Evolutionary conservation across 441 rosid species (phyloP).

Genomic region (Erodium moschatum): DNA sequence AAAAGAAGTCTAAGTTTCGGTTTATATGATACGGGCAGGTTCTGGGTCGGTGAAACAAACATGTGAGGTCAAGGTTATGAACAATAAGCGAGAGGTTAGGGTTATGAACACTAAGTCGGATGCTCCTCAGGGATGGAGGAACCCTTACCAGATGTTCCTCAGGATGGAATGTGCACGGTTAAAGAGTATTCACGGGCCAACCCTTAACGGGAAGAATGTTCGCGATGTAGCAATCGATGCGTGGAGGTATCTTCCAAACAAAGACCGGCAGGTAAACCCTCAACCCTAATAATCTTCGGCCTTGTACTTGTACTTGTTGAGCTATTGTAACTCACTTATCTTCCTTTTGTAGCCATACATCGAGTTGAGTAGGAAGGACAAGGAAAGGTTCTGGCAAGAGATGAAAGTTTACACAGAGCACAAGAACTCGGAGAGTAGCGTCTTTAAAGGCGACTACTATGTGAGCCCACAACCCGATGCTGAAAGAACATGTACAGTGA

Average conservation of each 20-base stretch:
- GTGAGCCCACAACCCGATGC: background rate
- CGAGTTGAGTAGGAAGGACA: background rate
- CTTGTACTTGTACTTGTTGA: too few relatives aligned
- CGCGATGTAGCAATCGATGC: background rate
- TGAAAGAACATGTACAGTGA: background rate
- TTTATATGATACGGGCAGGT: background rate
- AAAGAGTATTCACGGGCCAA: background rate
- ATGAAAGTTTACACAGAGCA: background rate
- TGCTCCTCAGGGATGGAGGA: conserved; percentile 3
- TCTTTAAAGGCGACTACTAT: background rate
- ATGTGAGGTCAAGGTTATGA: too few relatives aligned
- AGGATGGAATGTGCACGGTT: background rate
- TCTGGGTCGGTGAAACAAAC: background rate
- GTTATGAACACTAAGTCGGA: background rate
- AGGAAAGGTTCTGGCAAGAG: background rate
- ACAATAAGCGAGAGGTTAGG: background rate
- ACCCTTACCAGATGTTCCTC: background rate
- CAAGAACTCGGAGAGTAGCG: background rate
- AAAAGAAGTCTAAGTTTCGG: too few relatives aligned
- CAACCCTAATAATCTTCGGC: too few relatives aligned
- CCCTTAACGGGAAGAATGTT: background rate
- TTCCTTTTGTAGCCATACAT: background rate
- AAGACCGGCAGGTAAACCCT: background rate
- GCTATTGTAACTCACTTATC: too few relatives aligned
- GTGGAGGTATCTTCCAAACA: background rate